Percentiles rank a stretch among this genome's conserved stretches.
Conservation (phyloP, 1,284 basidiomycete genomes). For the Mycosarcoma maydis region DNA sequence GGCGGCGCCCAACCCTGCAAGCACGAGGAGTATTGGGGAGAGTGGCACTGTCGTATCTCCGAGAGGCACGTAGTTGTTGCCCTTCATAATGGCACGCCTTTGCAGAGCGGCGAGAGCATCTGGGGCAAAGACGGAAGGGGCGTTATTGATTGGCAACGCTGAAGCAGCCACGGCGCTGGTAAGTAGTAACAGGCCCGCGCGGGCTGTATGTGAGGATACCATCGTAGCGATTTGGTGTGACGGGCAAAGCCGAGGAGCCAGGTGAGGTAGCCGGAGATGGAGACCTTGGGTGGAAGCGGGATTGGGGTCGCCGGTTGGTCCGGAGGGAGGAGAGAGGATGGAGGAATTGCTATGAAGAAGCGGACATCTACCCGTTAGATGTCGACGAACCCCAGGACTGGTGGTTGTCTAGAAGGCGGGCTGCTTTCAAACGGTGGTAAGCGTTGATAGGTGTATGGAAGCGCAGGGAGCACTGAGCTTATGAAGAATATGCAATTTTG, state of each 20-base stretch:
- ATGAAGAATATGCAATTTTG: no score
- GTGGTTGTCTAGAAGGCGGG: no score
- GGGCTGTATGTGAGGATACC: slow-evolving; percentile 2
- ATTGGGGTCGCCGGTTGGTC: not conserved
- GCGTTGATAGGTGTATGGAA: no score
- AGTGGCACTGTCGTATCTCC: slow-evolving; percentile 37
- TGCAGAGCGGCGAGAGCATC: slow-evolving; percentile 22
- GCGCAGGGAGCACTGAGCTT: no score
- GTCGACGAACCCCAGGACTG: no score
- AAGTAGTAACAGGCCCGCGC: slow-evolving; percentile 15
- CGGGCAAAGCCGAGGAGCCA: not conserved
- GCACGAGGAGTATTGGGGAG: slow-evolving; percentile 36
- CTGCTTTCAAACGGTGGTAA: no score
- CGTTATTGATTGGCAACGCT: slow-evolving; percentile 21
- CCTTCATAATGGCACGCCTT: slow-evolving; percentile 48
- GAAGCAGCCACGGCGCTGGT: slow-evolving; percentile 14
- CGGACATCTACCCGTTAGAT: no score
- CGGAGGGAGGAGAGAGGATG: no score
- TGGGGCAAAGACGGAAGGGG: slow-evolving; percentile 24
- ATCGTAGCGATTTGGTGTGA: not conserved
- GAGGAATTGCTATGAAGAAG: no score
- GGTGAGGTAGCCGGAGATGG: not conserved
- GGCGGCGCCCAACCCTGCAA: slow-evolving; percentile 30
- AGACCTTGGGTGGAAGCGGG: no score
- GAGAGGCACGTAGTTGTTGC: slow-evolving; percentile 44